These are phyloP conservation scores for Patellifolia procumbens DNA, from an alignment of 179 eudicot species.

Conservation along the genomic window DNA sequence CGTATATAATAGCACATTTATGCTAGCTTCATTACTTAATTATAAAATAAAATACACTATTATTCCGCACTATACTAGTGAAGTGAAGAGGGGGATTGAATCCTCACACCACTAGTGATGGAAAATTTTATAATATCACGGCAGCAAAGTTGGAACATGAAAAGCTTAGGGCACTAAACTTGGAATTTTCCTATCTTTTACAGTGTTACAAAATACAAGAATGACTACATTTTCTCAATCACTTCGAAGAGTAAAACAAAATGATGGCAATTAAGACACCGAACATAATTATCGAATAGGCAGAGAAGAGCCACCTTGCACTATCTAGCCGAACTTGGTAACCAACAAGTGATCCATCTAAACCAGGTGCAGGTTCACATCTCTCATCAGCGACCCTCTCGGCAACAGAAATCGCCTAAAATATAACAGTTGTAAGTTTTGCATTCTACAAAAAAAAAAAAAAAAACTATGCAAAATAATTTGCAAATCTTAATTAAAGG, in stretches of 20 bases:
- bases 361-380: slow-evolving; percentile 87
- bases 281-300: neutral
- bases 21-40: no score
- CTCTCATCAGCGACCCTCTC: slow-evolving; percentile 99
- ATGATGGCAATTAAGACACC: neutral
- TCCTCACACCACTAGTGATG: no score
- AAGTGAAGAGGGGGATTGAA: no score
- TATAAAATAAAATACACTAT: no score
- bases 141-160: no score
- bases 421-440: slow-evolving; percentile 6
- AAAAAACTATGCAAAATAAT: neutral
- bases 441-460: slow-evolving; percentile 1
- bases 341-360: slow-evolving; percentile 87
- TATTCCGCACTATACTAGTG: no score
- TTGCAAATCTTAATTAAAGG: no score
- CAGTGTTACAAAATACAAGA: neutral
- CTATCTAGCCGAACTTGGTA: slow-evolving; percentile 98
- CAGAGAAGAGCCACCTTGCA: slow-evolving; percentile 63
- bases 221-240: neutral
- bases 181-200: neutral
- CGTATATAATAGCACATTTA: no score
- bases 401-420: slow-evolving; percentile 93
- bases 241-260: neutral
- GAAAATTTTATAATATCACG: no score
- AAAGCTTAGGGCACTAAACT: neutral